Conservation (phyloP, 345 rosid genomes). For the Pugionium dolabratum region DNA sequence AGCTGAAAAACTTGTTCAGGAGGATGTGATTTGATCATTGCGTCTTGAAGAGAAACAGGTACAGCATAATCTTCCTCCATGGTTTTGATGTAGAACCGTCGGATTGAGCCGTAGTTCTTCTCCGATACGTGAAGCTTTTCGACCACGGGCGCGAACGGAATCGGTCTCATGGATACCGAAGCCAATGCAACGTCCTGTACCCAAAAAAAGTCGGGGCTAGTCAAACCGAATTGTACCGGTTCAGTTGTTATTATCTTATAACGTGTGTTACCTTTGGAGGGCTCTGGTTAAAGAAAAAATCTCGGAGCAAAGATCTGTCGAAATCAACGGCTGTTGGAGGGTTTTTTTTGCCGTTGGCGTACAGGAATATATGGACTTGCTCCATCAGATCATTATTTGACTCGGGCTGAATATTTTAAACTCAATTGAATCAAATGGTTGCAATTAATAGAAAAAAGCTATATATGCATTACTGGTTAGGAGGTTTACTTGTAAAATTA, state of each 20-base stretch:
- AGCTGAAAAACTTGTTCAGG: slow-evolving; percentile 59
- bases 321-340: slow-evolving; percentile 94
- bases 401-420: slow-evolving; percentile 54
- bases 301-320: slow-evolving; percentile 71
- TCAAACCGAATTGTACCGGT: slow-evolving; percentile 20
- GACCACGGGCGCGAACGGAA: slow-evolving; percentile 86
- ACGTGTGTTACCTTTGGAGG: slow-evolving; percentile 94
- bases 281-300: slow-evolving; percentile 80
- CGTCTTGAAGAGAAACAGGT: slow-evolving; percentile 52
- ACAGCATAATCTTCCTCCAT: slow-evolving; percentile 53
- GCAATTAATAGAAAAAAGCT: too few species aligned
- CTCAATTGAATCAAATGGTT: neutral
- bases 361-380: slow-evolving; percentile 73
- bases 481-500: too few species aligned
- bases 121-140: slow-evolving; percentile 73
- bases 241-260: neutral
- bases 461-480: too few species aligned
- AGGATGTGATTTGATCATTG: slow-evolving; percentile 54
- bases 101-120: slow-evolving; percentile 53
- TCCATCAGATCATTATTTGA: slow-evolving; percentile 65
- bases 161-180: slow-evolving; percentile 89
- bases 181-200: slow-evolving; percentile 89
- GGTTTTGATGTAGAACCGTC: slow-evolving; percentile 62
- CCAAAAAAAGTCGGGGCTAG: slow-evolving; percentile 14
- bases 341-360: slow-evolving; percentile 77